Conservation (phyloP, 2,329 filamentous ascomycete genomes). For the Botrytis pseudocinerea region DNA sequence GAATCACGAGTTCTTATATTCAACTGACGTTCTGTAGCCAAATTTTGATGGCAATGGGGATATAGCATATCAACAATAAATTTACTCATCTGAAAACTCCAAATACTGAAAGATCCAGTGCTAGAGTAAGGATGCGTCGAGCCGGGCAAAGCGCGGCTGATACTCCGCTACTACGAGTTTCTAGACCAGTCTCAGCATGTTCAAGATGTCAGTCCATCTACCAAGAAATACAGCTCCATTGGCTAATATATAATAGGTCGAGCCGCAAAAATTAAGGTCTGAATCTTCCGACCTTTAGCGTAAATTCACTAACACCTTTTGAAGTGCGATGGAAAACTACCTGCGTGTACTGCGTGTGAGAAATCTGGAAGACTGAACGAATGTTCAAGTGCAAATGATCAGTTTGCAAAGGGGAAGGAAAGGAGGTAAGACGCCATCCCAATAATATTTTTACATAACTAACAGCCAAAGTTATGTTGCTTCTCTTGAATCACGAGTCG, state of each 20-base stretch:
- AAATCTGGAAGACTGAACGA: constrained; percentile 82
- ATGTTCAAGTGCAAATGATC: constrained; percentile 92
- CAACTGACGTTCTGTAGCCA: constrained; percentile 6
- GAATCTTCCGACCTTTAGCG: constrained; percentile 16
- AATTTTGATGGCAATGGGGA: background rate
- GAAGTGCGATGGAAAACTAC: constrained; percentile 90
- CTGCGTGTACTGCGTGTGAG: constrained; percentile 92
- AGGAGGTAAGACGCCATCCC: constrained; percentile 60
- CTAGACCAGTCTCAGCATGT: constrained; percentile 76
- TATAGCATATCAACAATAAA: constrained; percentile 8
- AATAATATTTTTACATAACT: constrained; percentile 24
- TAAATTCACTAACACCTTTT: constrained; percentile 28
- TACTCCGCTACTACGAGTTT: constrained; percentile 67
- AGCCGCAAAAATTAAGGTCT: constrained; percentile 85
- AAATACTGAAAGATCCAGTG: background rate
- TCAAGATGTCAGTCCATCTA: constrained; percentile 60
- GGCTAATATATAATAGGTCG: constrained; percentile 54
- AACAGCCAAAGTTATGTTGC: constrained; percentile 69
- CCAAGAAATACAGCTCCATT: background rate
- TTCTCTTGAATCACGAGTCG: constrained; percentile 86
- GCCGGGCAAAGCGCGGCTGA: constrained; percentile 35
- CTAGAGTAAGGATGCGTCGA: constrained; percentile 30
- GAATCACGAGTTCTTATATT: constrained; percentile 4
- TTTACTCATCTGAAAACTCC: background rate
- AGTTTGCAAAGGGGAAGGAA: constrained; percentile 94